Evolutionary conservation across 768 basidiomycete species (phyloP).

Genomic region (Zangia roseola): DNA sequence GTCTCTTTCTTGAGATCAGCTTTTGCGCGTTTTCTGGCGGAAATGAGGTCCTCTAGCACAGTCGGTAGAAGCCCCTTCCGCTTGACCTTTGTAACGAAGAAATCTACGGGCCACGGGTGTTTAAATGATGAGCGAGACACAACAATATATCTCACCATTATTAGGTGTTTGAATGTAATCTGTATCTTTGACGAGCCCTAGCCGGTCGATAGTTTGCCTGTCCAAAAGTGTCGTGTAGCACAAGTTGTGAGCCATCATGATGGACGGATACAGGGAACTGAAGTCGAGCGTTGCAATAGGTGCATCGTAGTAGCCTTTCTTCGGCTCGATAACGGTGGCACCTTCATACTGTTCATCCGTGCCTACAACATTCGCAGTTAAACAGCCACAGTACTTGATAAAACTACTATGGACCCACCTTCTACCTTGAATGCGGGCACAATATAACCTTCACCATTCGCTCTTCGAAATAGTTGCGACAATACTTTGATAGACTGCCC

Average conservation of each 20-base stretch:
- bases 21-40: slow-evolving; percentile 92
- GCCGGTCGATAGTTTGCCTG: slow-evolving; percentile 69
- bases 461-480: slow-evolving; percentile 92
- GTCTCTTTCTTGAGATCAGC: slow-evolving; percentile 95
- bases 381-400: not conserved
- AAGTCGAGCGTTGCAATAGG: slow-evolving; percentile 99
- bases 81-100: slow-evolving; percentile 69
- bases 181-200: slow-evolving; percentile 74
- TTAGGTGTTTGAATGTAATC: slow-evolving; percentile 97
- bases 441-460: slow-evolving; percentile 88
- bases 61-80: slow-evolving; percentile 91
- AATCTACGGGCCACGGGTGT: slow-evolving; percentile 50
- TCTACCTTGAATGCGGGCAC: slow-evolving; percentile 84
- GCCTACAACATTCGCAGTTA: slow-evolving; percentile 42
- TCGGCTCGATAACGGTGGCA: slow-evolving; percentile 97
- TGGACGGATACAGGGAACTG: slow-evolving; percentile 96
- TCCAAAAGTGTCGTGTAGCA: slow-evolving; percentile 98
- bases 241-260: slow-evolving; percentile 99
- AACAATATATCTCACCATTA: slow-evolving; percentile 57
- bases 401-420: slow-evolving; percentile 43
- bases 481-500: slow-evolving; percentile 99
- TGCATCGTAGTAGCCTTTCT: slow-evolving; percentile 91
- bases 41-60: slow-evolving; percentile 89
- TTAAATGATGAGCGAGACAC: not conserved
- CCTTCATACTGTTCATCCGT: slow-evolving; percentile 98